These are phyloP conservation scores for Colletotrichum sp. DNA, from an alignment of 2,329 filamentous ascomycete genomes.

Conservation along the genomic window DNA sequence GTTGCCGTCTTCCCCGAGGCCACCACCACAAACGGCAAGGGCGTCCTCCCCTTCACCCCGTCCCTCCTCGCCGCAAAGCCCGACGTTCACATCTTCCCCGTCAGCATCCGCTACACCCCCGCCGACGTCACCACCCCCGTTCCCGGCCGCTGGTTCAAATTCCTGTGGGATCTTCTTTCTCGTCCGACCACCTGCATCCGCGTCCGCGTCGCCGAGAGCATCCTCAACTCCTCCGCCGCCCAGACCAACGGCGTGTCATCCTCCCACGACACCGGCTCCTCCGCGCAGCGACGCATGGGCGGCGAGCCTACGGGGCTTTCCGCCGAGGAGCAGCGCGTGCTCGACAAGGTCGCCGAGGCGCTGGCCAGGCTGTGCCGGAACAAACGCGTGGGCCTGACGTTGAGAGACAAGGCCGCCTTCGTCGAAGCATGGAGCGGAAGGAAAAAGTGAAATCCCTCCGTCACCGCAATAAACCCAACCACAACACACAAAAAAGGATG, in stretches of 20 bases:
- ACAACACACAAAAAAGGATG: background rate
- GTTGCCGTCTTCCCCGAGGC: conserved; percentile 93
- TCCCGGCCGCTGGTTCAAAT: conserved; percentile 72
- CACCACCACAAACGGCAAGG: conserved; percentile 91
- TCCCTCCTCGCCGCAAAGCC: conserved; percentile 72
- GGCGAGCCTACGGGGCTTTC: conserved; percentile 31
- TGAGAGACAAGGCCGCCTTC: conserved; percentile 84
- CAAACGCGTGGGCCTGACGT: conserved; percentile 84
- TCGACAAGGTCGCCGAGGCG: conserved; percentile 84
- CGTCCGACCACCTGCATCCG: conserved; percentile 88
- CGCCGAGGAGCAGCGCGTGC: conserved; percentile 69
- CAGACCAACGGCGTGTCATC: conserved; percentile 38
- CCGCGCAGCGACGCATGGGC: conserved; percentile 33
- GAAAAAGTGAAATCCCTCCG: conserved; percentile 30
- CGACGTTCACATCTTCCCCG: conserved; percentile 81
- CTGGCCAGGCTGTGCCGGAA: conserved; percentile 87
- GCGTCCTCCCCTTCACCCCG: conserved; percentile 83
- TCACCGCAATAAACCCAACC: fast-evolving
- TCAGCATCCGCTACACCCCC: conserved; percentile 88
- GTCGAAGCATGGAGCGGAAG: conserved; percentile 66
- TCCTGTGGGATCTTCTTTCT: conserved; percentile 86
- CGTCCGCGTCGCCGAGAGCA: conserved; percentile 84
- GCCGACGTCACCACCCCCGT: conserved; percentile 90
- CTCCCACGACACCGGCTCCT: conserved; percentile 28
- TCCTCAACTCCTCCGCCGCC: conserved; percentile 56